phyloP scores from a whole-genome alignment of 164 flowering plant genomes.

The Macadamia tetraphylla region DNA sequence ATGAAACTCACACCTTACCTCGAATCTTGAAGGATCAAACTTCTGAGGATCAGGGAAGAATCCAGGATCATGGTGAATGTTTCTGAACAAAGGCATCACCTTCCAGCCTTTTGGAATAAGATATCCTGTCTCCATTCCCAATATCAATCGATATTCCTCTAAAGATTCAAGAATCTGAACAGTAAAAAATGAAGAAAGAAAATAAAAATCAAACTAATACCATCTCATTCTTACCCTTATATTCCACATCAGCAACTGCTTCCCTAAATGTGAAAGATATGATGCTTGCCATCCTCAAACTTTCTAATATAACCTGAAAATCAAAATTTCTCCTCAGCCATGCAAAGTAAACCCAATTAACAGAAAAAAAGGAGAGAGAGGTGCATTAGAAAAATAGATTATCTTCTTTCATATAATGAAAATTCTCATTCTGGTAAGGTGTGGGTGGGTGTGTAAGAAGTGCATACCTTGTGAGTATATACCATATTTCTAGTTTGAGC shows the following conservation, averaged over 20 bases:
- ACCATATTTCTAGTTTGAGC: conserved; percentile 74
- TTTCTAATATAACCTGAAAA: conserved; percentile 70
- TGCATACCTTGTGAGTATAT: conserved; percentile 50
- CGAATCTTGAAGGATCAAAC: conserved; percentile 85
- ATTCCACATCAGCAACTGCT: conserved; percentile 86
- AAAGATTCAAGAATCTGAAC: too few relatives aligned
- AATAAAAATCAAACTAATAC: not conserved
- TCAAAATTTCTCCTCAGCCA: not conserved
- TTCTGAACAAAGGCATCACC: conserved; percentile 89
- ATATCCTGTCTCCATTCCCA: conserved; percentile 49
- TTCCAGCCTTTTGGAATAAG: conserved; percentile 97
- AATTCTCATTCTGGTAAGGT: not conserved
- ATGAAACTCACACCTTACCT: conserved; percentile 33
- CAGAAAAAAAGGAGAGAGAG: too few relatives aligned
- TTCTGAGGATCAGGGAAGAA: conserved; percentile 63
- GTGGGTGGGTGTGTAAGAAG: too few relatives aligned
- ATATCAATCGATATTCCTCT: not conserved
- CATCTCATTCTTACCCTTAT: conserved; percentile 47
- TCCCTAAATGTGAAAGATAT: conserved; percentile 87
- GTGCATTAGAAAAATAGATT: too few relatives aligned
- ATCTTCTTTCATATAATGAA: too few relatives aligned
- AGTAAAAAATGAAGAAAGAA: not conserved
- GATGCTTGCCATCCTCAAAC: conserved; percentile 82
- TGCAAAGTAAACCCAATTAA: not conserved
- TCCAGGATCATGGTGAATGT: conserved; percentile 77